Conservation (phyloP, 225 moss, liverwort and hornwort species). For the Rhytidiadelphus loreus region DNA sequence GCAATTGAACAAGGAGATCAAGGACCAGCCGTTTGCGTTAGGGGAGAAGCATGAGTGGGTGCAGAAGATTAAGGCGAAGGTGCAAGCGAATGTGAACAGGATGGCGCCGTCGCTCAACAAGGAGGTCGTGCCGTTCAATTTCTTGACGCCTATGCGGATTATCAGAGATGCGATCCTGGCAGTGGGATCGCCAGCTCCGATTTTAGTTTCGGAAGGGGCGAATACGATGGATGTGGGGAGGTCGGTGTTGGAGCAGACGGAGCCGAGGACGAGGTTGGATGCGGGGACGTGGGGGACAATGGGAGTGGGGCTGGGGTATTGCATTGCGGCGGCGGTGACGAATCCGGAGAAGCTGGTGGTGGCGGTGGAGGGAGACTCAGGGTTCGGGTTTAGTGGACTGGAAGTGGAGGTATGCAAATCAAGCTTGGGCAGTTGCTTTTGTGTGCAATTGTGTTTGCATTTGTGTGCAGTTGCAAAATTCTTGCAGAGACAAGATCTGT, state of each 20-base stretch:
- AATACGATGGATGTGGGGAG: slow-evolving; percentile 97
- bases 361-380: slow-evolving; percentile 97
- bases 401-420: slow-evolving; percentile 79
- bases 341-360: slow-evolving; percentile 80
- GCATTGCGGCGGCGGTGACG: slow-evolving; percentile 83
- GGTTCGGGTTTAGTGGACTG: slow-evolving; percentile 95
- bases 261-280: slow-evolving; percentile 88
- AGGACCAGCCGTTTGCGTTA: slow-evolving; percentile 80
- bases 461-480: neutral
- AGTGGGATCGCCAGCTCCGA: slow-evolving; percentile 84
- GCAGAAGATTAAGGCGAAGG: slow-evolving; percentile 57
- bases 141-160: slow-evolving; percentile 75
- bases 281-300: slow-evolving; percentile 99
- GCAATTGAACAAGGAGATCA: slow-evolving; percentile 58
- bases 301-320: slow-evolving; percentile 95
- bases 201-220: slow-evolving; percentile 90
- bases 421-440: neutral
- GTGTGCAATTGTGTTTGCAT: neutral
- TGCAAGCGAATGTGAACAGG: slow-evolving; percentile 54
- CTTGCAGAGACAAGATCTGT: neutral
- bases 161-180: slow-evolving; percentile 87
- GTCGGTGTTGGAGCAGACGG: slow-evolving; percentile 74
- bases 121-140: slow-evolving; percentile 92
- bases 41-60: slow-evolving; percentile 79
- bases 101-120: slow-evolving; percentile 62